Base-by-base conservation (phyloP, 2,329 filamentous ascomycete species). In the Penicillium sumatraense region DNA sequence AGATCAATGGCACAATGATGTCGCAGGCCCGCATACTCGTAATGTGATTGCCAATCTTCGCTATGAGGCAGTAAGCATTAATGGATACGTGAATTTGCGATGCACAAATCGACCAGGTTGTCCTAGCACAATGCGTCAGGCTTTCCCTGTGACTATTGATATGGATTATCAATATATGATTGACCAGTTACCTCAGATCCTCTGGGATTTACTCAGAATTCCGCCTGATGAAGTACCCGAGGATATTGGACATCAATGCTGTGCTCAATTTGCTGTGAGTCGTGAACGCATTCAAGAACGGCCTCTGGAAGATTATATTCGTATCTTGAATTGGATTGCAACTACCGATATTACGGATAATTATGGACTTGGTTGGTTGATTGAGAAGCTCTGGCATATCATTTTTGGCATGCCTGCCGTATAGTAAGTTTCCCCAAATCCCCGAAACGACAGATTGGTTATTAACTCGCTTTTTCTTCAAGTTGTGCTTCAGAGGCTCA, bases 1-100 rank as follows among this genome's bases (percentile, higher is more conserved):
- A 20, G 75, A 74, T 48, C 75, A 81, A 44, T 85, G 82, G 82
- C 83, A 85, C 68, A 85, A 84, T 63, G 82, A 84, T 59, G 76
- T 82, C 6, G 66, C 64, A 27, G 68, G 69, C 10, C 60, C 70
- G 16, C 58, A 60, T 18, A 74, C 72, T 11, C 62, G 57, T 18
- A 56, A 61, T 21, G 62, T 67, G 1, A 63, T 75, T 16, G 60
- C 59, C 11, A 64, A 65, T 33, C 65, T 79, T 11, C 69, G 72
- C 9, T 62, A 72, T 20, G 67, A 72, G 23, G 71, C 70, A n/a
- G 67, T 79, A 24, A 67, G 71, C 38, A 57, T 66, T 2, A 62
- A 68, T 2, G 77, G 76, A 14, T 79, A 74, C 53, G 72, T 72
- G 3, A 75, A 75, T 51, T 63, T 79, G 29, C 68, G 71, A 11